phyloP scores from a whole-genome alignment of 805 yeast genomes.

The Kodamaea neixiangensis region DNA sequence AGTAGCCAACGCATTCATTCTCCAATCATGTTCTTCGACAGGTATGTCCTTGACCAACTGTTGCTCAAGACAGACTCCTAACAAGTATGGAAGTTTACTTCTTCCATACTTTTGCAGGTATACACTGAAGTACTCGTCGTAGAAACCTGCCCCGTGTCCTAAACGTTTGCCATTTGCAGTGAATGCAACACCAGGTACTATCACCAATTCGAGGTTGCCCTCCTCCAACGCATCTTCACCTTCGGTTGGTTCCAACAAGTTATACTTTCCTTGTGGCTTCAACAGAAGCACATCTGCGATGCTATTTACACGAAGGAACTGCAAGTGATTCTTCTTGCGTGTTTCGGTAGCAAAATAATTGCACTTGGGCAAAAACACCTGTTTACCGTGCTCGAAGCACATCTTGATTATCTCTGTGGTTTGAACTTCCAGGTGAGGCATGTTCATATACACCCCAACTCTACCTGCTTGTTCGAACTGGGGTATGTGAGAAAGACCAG shows the following conservation, averaged over 20 bases:
- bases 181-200: conserved; percentile 88
- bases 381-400: conserved; percentile 52
- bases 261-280: conserved; percentile 67
- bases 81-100: conserved; percentile 37
- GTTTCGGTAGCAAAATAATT: conserved; percentile 27
- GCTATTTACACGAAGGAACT: conserved; percentile 54
- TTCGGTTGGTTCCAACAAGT: conserved; percentile 64
- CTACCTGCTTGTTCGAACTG: conserved; percentile 46
- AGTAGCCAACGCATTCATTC: conserved; percentile 48
- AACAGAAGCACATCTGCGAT: conserved; percentile 46
- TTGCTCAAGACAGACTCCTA: conserved; percentile 68
- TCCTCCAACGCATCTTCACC: conserved; percentile 31
- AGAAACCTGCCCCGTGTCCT: conserved; percentile 94
- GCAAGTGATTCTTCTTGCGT: conserved; percentile 44
- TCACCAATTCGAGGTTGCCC: conserved; percentile 64
- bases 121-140: conserved; percentile 59
- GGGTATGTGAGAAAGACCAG: conserved; percentile 13
- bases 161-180: conserved; percentile 53
- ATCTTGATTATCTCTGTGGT: conserved; percentile 55
- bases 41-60: conserved; percentile 61
- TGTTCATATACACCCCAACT: conserved; percentile 73
- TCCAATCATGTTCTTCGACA: conserved; percentile 63
- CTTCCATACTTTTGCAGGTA: conserved; percentile 20
- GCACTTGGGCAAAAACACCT: conserved; percentile 62
- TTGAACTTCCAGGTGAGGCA: conserved; percentile 70